These are phyloP conservation scores for Annulohypoxylon stygium DNA, from an alignment of 495 filamentous ascomycete genomes.

Conservation along the genomic window DNA sequence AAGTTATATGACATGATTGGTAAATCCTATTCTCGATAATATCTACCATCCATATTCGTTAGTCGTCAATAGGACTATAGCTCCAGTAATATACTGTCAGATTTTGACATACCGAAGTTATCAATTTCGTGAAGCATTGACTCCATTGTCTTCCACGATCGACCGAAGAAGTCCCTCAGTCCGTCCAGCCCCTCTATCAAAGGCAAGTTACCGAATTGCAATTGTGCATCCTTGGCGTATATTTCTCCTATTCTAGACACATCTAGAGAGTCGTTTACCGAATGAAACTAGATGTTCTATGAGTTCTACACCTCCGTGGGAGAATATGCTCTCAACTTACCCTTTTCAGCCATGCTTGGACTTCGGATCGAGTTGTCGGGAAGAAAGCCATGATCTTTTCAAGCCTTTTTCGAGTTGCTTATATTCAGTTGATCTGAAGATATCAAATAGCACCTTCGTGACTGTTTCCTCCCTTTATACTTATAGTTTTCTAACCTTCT, in stretches of 20 bases:
- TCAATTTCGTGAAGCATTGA: slow-evolving; percentile 47
- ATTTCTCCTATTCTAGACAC: slow-evolving; percentile 23
- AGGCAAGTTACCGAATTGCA: slow-evolving; percentile 43
- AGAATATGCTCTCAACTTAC: slow-evolving; percentile 20
- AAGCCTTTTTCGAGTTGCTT: not conserved
- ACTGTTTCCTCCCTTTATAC: slow-evolving; percentile 14
- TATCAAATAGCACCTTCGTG: not conserved
- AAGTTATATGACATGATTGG: slow-evolving; percentile 44
- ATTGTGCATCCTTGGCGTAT: slow-evolving; percentile 34
- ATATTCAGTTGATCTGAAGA: not conserved
- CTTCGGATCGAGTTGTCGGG: slow-evolving; percentile 33
- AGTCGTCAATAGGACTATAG: not conserved
- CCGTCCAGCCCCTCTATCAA: slow-evolving; percentile 29
- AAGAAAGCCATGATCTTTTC: slow-evolving; percentile 40
- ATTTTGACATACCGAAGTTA: slow-evolving; percentile 36
- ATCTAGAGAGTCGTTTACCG: slow-evolving; percentile 34
- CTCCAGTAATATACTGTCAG: not conserved
- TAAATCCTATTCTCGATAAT: slow-evolving; percentile 45
- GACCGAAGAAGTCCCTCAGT: slow-evolving; percentile 35
- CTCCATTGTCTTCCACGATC: slow-evolving; percentile 33
- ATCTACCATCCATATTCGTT: slow-evolving; percentile 27
- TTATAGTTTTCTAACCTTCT: slow-evolving; percentile 22
- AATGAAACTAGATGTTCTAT: slow-evolving; percentile 32
- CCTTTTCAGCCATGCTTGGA: slow-evolving; percentile 35
- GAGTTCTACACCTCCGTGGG: not conserved